Conservation (phyloP, 257 asterid species). For the Solanum tarapatanum region DNA sequence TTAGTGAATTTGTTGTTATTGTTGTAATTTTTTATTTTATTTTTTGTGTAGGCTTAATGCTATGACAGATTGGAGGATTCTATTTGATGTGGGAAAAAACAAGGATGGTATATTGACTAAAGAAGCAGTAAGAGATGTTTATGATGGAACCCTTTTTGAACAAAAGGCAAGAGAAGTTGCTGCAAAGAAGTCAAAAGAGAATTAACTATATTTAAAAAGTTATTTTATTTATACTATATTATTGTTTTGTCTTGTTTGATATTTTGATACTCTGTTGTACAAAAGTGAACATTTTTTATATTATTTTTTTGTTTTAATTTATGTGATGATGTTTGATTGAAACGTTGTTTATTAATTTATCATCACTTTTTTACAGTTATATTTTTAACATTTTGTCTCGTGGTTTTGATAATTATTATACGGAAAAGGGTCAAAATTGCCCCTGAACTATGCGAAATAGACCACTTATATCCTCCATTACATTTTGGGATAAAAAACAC, state of each 20-base stretch:
- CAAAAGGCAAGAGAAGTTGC: constrained; percentile 44
- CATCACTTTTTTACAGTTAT: too few species aligned
- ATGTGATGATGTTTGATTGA: too few species aligned
- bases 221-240: neutral
- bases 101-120: constrained; percentile 46
- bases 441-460: too few species aligned
- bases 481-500: too few species aligned
- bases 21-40: too few species aligned
- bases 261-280: neutral
- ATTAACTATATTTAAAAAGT: neutral
- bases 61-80: constrained; percentile 58
- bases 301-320: too few species aligned
- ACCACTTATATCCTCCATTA: too few species aligned
- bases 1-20: too few species aligned
- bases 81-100: constrained; percentile 54
- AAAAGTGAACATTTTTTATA: neutral
- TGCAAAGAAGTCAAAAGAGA: constrained; percentile 15
- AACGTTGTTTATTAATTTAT: too few species aligned
- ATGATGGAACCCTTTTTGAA: constrained; percentile 81
- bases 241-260: neutral
- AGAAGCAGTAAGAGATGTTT: constrained; percentile 43
- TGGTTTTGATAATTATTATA: too few species aligned
- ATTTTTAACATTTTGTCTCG: too few species aligned
- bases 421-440: too few species aligned
- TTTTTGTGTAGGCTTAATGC: constrained; percentile 44